Percentiles rank a stretch among this genome's conserved stretches.
These are phyloP conservation scores for Porcisia hertigi DNA, from an alignment of 208 protist genomes.

Conservation along the genomic window DNA sequence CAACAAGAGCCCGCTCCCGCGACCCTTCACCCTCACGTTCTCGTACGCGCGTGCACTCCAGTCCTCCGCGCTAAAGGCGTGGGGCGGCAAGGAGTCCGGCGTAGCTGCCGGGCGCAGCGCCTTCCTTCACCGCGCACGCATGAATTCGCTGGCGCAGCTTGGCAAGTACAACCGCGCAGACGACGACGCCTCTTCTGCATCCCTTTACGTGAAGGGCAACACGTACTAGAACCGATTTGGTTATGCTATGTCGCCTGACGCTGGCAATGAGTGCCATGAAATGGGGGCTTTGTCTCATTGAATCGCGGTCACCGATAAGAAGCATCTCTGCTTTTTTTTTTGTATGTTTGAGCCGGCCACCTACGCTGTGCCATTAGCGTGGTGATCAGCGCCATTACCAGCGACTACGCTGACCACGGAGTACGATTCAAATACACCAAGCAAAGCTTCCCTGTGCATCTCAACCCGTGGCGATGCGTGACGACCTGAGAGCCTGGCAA, in stretches of 20 bases:
- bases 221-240: constrained; percentile 53
- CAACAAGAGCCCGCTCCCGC: constrained; percentile 63
- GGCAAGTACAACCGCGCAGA: constrained; percentile 79
- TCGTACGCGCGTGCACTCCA: constrained; percentile 96
- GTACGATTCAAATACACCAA: not conserved
- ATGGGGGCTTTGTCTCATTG: not conserved
- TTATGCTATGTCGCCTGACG: not conserved
- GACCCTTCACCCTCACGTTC: constrained; percentile 94
- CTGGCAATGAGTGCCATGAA: too few species aligned
- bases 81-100: constrained; percentile 86
- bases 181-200: constrained; percentile 71
- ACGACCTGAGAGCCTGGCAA: too few species aligned
- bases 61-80: constrained; percentile 90
- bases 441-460: not conserved
- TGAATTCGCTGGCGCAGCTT: constrained; percentile 82
- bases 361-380: not conserved
- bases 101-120: constrained; percentile 38
- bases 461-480: too few species aligned
- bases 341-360: too few species aligned
- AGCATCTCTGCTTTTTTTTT: not conserved
- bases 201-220: constrained; percentile 90
- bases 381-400: not conserved
- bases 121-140: constrained; percentile 82
- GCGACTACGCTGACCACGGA: not conserved
- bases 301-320: not conserved